Evolutionary conservation across 345 rosid genomes (phyloP).

Genomic region (Salix purpurea): DNA sequence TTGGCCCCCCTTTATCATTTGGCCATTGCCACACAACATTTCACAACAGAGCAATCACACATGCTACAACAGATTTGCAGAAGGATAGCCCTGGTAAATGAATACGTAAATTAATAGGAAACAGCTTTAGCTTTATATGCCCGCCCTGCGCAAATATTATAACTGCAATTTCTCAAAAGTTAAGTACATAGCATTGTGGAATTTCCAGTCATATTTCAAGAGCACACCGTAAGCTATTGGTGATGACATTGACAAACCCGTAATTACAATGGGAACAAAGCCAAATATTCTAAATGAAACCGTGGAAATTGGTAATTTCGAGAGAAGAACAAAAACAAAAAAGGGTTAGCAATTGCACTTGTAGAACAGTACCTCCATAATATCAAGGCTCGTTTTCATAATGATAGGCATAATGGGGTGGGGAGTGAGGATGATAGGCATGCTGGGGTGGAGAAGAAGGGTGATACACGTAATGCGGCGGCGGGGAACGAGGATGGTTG

Average conservation of each 20-base stretch:
- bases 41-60: background rate
- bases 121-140: no score
- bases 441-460: constrained; percentile 20
- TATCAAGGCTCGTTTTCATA: constrained; percentile 25
- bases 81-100: background rate
- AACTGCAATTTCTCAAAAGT: background rate
- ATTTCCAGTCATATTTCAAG: background rate
- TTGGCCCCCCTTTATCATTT: background rate
- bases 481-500: constrained; percentile 33
- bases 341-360: constrained; percentile 19
- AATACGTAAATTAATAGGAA: no score
- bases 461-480: constrained; percentile 40
- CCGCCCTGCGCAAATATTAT: no score
- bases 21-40: background rate
- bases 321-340: background rate
- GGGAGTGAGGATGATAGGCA: constrained; percentile 31
- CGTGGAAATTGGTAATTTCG: background rate
- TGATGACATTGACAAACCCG: background rate
- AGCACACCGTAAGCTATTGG: background rate
- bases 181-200: background rate
- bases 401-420: constrained; percentile 32
- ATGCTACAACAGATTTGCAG: background rate
- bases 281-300: background rate
- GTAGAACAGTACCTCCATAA: background rate
- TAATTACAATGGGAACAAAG: background rate